These are phyloP conservation scores for Collybia sordida DNA, from an alignment of 768 basidiomycete species.

Conservation along the genomic window DNA sequence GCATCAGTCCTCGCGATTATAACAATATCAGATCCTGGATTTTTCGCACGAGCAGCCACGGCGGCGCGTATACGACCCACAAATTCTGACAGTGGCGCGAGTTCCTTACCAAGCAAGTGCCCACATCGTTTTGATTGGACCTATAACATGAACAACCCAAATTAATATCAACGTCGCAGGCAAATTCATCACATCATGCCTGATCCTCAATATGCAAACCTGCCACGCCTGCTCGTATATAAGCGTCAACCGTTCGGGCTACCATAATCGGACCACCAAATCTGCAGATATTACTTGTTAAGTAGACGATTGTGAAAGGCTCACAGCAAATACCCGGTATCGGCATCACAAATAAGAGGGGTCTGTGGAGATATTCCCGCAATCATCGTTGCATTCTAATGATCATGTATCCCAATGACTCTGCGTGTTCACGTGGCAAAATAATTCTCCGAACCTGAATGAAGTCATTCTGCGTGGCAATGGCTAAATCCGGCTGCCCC, in stretches of 20 bases:
- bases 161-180: no score
- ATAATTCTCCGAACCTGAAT: constrained; percentile 31
- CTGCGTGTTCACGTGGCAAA: background rate
- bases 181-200: constrained; percentile 21
- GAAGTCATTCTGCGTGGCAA: constrained; percentile 56
- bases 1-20: constrained; percentile 55
- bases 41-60: constrained; percentile 43
- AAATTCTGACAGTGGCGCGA: constrained; percentile 50
- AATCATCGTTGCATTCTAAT: constrained; percentile 45
- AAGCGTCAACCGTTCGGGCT: constrained; percentile 51
- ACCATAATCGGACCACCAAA: constrained; percentile 58
- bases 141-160: constrained; percentile 8
- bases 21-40: constrained; percentile 49
- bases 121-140: constrained; percentile 53
- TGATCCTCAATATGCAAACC: constrained; percentile 59
- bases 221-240: constrained; percentile 49
- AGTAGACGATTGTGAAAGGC: background rate
- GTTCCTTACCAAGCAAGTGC: constrained; percentile 53
- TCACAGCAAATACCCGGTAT: constrained; percentile 41
- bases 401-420: constrained; percentile 3
- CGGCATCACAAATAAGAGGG: constrained; percentile 56
- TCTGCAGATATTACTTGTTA: constrained; percentile 17
- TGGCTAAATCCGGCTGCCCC: constrained; percentile 54
- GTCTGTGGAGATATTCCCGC: constrained; percentile 43
- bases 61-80: constrained; percentile 53